Evolutionary conservation across 83 land plant genomes (phyloP).

Genomic region (Thuja plicata): DNA sequence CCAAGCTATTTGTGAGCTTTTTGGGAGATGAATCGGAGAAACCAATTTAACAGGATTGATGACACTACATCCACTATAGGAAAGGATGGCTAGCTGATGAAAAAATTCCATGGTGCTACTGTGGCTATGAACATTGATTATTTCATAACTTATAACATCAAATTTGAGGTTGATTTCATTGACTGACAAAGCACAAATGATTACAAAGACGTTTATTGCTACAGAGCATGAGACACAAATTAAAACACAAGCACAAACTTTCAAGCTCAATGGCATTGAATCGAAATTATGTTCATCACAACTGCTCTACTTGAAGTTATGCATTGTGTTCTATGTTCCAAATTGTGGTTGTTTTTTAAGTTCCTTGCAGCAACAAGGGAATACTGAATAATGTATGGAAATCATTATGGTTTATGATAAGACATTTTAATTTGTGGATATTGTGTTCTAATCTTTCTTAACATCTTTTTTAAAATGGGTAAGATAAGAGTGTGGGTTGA

Average conservation of each 20-base stretch:
- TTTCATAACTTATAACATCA: slow-evolving; percentile 69
- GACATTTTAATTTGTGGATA: background rate
- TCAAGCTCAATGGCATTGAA: background rate
- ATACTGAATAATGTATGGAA: slow-evolving; percentile 22
- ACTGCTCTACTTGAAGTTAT: background rate
- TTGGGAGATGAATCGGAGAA: slow-evolving; percentile 30
- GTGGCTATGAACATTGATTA: slow-evolving; percentile 61
- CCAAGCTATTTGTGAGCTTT: slow-evolving; percentile 57
- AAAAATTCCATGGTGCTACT: slow-evolving; percentile 64
- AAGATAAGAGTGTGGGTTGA: slow-evolving; percentile 47
- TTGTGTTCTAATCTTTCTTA: slow-evolving; percentile 13
- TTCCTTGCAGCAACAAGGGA: slow-evolving; percentile 22
- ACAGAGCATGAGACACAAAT: background rate
- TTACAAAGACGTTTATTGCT: too few species aligned
- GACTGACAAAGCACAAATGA: too few species aligned
- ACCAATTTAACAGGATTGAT: slow-evolving; percentile 48
- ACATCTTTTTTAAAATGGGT: slow-evolving; percentile 53
- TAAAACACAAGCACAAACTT: background rate
- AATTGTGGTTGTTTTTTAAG: background rate
- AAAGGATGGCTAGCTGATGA: slow-evolving; percentile 33
- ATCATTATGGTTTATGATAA: background rate
- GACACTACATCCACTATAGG: slow-evolving; percentile 54
- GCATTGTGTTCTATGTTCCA: too few species aligned
- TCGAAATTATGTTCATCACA: background rate
- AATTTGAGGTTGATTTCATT: slow-evolving; percentile 50